A percentile compares a stretch with the other conserved stretches of the same genome.
phyloP scores from a whole-genome alignment of 2,329 filamentous ascomycete genomes.

The Coniochaeta prunicola region DNA sequence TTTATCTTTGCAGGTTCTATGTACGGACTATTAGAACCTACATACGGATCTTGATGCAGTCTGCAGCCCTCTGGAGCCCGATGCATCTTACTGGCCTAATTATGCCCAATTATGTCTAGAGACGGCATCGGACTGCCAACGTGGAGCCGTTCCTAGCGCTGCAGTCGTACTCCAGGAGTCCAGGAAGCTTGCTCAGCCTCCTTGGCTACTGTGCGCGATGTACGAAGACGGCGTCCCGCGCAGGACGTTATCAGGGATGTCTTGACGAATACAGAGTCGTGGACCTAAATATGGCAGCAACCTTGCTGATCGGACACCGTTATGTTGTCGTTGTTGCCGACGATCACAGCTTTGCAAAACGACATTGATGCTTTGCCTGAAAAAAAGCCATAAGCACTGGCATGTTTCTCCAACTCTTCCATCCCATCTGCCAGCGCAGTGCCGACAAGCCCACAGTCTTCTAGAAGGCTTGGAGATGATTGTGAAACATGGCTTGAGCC shows the following conservation, averaged over 20 bases:
- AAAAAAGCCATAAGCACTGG: background rate
- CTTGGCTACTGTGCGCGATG: background rate
- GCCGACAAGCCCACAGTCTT: background rate
- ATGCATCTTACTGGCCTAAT: background rate
- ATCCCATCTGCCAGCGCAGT: background rate
- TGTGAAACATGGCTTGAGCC: background rate
- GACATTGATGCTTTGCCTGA: background rate
- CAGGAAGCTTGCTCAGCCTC: background rate
- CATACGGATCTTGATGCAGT: background rate
- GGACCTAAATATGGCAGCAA: background rate
- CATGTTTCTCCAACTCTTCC: background rate
- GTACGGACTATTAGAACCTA: background rate
- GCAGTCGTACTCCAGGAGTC: background rate
- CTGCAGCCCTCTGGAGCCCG: background rate
- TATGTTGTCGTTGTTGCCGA: background rate
- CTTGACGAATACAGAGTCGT: background rate
- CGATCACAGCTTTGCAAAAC: background rate
- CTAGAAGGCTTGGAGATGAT: slow-evolving; percentile 1
- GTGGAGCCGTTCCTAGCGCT: background rate
- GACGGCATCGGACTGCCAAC: background rate
- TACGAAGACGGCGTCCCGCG: background rate
- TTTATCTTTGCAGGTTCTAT: background rate
- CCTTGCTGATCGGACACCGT: background rate
- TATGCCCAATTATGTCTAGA: background rate
- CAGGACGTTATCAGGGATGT: background rate